Evolutionary conservation across 352 stramenopile species (phyloP).

Genomic region (Phytopythium cucurbitacearum): DNA sequence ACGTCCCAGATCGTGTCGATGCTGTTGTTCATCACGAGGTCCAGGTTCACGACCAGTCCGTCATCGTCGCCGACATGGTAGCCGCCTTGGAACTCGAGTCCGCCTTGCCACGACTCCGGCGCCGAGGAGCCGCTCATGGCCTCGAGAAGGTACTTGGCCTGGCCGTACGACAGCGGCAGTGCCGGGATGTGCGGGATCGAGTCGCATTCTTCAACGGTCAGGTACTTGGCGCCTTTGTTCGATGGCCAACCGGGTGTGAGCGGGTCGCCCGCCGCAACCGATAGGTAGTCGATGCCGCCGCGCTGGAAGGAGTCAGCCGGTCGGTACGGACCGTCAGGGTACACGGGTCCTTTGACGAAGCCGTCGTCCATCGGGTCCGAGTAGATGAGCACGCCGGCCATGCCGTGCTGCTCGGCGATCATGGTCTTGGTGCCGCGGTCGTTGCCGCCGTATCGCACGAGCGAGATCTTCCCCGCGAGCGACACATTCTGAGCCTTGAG

Average conservation of each 20-base stretch:
- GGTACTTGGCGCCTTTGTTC: conserved; percentile 24
- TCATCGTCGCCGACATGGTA: conserved; percentile 60
- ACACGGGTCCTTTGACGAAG: conserved; percentile 49
- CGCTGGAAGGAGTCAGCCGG: conserved; percentile 75
- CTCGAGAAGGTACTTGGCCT: conserved; percentile 54
- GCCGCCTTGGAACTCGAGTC: conserved; percentile 27
- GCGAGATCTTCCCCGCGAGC: conserved; percentile 61
- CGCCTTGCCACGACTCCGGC: conserved; percentile 38
- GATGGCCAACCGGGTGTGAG: conserved; percentile 30
- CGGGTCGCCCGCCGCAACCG: conserved; percentile 50
- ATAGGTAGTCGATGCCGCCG: conserved; percentile 62
- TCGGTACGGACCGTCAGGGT: conserved; percentile 80
- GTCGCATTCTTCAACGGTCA: conserved; percentile 26
- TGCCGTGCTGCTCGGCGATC: conserved; percentile 64
- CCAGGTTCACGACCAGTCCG: conserved; percentile 31
- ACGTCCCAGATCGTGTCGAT: conserved; percentile 77
- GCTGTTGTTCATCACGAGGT: conserved; percentile 57
- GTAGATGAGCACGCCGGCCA: conserved; percentile 80
- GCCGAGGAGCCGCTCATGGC: conserved; percentile 41
- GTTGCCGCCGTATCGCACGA: conserved; percentile 65
- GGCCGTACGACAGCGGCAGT: conserved; percentile 57
- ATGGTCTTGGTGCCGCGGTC: conserved; percentile 75
- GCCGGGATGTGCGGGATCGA: conserved; percentile 53
- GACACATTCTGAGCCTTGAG: conserved; percentile 45
- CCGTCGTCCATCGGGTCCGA: conserved; percentile 85